phyloP scores from a whole-genome alignment of 1,284 basidiomycete genomes.

The Pholiota adiposa region DNA sequence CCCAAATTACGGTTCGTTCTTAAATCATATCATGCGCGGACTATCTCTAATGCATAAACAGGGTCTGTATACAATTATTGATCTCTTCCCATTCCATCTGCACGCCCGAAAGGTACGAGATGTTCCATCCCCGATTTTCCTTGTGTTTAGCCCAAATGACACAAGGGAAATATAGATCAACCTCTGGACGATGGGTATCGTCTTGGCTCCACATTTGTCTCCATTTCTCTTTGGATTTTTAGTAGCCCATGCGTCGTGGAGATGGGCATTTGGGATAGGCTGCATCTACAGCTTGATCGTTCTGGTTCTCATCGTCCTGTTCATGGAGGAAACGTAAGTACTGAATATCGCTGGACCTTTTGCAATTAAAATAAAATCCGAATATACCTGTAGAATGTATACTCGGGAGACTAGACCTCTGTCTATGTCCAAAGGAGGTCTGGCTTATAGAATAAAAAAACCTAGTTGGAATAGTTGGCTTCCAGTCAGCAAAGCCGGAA shows the following conservation, averaged over 20 bases:
- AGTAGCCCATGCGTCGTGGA: conserved; percentile 56
- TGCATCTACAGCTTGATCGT: conserved; percentile 57
- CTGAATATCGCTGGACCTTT: background rate
- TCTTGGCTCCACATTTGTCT: conserved; percentile 57
- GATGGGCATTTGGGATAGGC: conserved; percentile 68
- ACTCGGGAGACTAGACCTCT: conserved; percentile 56
- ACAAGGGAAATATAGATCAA: conserved; percentile 45
- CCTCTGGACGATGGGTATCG: conserved; percentile 67
- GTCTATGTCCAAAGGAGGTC: conserved; percentile 48
- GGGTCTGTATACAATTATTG: conserved; percentile 62
- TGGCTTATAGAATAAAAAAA: conserved; percentile 63
- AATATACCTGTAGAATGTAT: conserved; percentile 51
- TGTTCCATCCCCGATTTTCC: background rate
- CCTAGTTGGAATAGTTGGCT: conserved; percentile 67
- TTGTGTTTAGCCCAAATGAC: background rate
- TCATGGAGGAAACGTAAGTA: conserved; percentile 62
- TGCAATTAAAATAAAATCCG: too few relatives aligned
- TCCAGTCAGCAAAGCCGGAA: conserved; percentile 62
- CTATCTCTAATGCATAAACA: too few relatives aligned
- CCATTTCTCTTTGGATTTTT: conserved; percentile 67
- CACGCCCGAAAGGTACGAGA: conserved; percentile 17
- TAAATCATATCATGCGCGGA: background rate
- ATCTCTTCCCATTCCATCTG: conserved; percentile 71
- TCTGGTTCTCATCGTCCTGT: conserved; percentile 53
- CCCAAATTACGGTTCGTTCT: background rate